These are phyloP conservation scores for Mangifera indica DNA, from an alignment of 345 rosid genomes.

Conservation along the genomic window DNA sequence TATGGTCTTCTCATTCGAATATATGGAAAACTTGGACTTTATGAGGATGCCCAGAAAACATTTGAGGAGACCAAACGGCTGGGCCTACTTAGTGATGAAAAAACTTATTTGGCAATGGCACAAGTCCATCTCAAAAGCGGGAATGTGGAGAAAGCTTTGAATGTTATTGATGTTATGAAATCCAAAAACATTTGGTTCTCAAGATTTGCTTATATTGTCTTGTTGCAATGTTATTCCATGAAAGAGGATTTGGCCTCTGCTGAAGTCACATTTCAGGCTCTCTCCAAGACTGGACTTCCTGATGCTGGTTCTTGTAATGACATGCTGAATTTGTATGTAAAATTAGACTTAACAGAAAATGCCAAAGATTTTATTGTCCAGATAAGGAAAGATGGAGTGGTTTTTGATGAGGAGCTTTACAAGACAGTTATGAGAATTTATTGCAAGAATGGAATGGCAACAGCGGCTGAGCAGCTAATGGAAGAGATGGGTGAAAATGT, in stretches of 20 bases:
- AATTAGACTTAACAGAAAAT: slow-evolving; percentile 48
- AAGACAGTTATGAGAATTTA: slow-evolving; percentile 51
- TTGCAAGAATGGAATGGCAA: slow-evolving; percentile 64
- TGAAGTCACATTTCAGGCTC: slow-evolving; percentile 65
- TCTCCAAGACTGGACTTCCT: slow-evolving; percentile 65
- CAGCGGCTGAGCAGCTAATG: slow-evolving; percentile 45
- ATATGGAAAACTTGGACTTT: slow-evolving; percentile 83
- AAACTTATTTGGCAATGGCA: slow-evolving; percentile 90
- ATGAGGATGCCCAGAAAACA: slow-evolving; percentile 68
- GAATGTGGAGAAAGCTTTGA: slow-evolving; percentile 63
- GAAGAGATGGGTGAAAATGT: slow-evolving; percentile 46
- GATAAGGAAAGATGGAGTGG: slow-evolving; percentile 48
- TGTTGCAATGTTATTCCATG: slow-evolving; percentile 71
- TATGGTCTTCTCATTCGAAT: slow-evolving; percentile 85
- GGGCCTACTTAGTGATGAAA: slow-evolving; percentile 70
- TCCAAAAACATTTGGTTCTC: slow-evolving; percentile 62
- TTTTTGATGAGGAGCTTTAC: slow-evolving; percentile 58
- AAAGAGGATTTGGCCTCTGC: slow-evolving; percentile 64
- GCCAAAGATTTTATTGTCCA: slow-evolving; percentile 56
- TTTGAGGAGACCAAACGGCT: slow-evolving; percentile 61
- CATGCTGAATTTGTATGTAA: slow-evolving; percentile 64
- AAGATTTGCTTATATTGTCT: slow-evolving; percentile 76
- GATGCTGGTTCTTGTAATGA: slow-evolving; percentile 80
- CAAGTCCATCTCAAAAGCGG: slow-evolving; percentile 73
- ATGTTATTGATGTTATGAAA: slow-evolving; percentile 64